Evolutionary conservation across 352 stramenopile genomes (phyloP), one percentile per base, ranked within the genome.

Genomic region (Globisporangium polare): DNA sequence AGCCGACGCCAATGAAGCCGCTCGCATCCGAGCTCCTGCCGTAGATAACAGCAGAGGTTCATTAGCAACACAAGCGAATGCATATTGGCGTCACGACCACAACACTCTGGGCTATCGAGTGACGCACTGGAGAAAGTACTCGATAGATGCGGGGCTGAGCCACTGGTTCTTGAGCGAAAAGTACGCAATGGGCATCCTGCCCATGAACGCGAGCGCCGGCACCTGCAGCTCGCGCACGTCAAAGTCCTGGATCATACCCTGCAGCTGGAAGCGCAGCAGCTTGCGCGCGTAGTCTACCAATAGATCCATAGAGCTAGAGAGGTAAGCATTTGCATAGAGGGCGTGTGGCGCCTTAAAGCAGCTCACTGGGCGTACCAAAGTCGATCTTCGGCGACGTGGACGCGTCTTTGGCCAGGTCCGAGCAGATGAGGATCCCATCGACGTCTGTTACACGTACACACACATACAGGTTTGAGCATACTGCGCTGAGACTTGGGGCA

Each of bases 1-100:
- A 80, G 1, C 80, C 73, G 22, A 83, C 58, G 12, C 80, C 78
- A 47, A 90, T 72, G 60, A 90, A 90, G 0, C 80, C 78, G 41
- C 68, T 70, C 5, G 77, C 75, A 3, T 69, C 56, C 1, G 74
- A 65, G 26, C 75, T 74, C 18, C 74, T 78, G 15, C 20, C 31
- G n/a, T 24, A 8, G 15, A 10, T 62, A 13, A 47, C 20, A 45
- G 37, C 5, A 50, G 2, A 33, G 46, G 41, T 3, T 46, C 13
- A 1, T 46, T 46, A 46, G 17, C 18, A 22, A 22, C 18, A 9
- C n/a, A 49, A 42, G 31, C 45, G 3, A 29, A n/a, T n/a, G 12
- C 22, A 29, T 33, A 33, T 12, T 46, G 15, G 39, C 15, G 2
- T 45, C 45, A 8, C 22, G 3, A 22, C 45, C 20, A 3, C 45